phyloP scores from a whole-genome alignment of 164 flowering plant species.

The Stephania japonica region DNA sequence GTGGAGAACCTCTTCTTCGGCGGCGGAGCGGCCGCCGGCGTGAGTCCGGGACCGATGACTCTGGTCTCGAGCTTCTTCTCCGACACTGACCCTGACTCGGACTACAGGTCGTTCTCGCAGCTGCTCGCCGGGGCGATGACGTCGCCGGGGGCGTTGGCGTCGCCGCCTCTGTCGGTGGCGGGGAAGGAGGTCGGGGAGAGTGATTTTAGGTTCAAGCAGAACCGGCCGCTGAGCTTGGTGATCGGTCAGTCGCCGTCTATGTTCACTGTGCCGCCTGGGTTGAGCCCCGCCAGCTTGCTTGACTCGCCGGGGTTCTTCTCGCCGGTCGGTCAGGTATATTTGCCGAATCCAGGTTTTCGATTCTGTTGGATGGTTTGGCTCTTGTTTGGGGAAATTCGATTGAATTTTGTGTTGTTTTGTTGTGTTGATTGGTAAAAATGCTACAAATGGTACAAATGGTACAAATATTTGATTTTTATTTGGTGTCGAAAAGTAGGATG shows the following conservation, averaged over 20 bases:
- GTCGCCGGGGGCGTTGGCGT: conserved; percentile 35
- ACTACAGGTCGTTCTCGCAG: conserved; percentile 70
- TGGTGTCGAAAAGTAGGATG: not conserved
- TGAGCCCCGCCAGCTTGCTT: conserved; percentile 76
- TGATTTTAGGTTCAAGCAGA: conserved; percentile 45
- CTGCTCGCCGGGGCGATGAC: conserved; percentile 92
- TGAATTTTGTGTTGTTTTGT: not conserved
- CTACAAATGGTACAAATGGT: too few species aligned
- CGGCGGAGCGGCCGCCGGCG: conserved; percentile 15
- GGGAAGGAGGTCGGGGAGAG: conserved; percentile 10
- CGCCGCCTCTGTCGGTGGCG: conserved; percentile 9
- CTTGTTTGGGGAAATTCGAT: not conserved
- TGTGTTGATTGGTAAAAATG: not conserved
- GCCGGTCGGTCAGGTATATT: conserved; percentile 46
- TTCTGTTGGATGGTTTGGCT: not conserved
- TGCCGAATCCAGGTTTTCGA: too few species aligned
- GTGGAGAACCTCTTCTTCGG: conserved; percentile 42
- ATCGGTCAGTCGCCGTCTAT: conserved; percentile 28
- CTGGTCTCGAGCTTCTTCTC: conserved; percentile 70
- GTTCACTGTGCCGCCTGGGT: conserved; percentile 73
- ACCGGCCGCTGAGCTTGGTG: conserved; percentile 50
- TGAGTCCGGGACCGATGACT: conserved; percentile 94
- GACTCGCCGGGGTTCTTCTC: conserved; percentile 74
- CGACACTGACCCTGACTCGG: conserved; percentile 46
- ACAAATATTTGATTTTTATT: not conserved